Evolutionary conservation across 345 rosid species (phyloP).

Genomic region (Ceriops decandra): DNA sequence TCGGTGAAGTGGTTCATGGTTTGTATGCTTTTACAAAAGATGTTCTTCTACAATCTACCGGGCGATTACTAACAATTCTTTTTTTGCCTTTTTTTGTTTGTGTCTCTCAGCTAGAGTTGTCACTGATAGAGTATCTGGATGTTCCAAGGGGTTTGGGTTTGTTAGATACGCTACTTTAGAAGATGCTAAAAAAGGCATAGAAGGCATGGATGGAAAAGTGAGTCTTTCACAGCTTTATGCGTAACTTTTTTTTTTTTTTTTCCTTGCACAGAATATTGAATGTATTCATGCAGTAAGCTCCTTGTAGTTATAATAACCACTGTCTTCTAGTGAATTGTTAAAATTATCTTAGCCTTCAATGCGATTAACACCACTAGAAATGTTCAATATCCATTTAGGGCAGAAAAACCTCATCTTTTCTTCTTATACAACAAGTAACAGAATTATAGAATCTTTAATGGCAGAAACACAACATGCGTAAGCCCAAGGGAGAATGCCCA

Average conservation of each 20-base stretch:
- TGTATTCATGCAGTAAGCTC: background rate
- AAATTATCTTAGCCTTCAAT: too few species aligned
- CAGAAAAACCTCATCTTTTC: too few species aligned
- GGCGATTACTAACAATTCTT: slow-evolving; percentile 1
- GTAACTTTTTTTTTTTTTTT: background rate
- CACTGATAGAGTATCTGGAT: slow-evolving; percentile 71
- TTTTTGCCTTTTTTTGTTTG: slow-evolving; percentile 7
- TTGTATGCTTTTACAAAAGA: slow-evolving; percentile 2
- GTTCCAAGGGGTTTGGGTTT: slow-evolving; percentile 93
- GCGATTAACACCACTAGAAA: too few species aligned
- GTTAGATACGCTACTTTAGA: slow-evolving; percentile 68
- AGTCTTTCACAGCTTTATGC: background rate
- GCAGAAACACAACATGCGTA: too few species aligned
- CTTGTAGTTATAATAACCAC: background rate
- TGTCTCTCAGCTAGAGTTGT: slow-evolving; percentile 63
- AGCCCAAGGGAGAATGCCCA: too few species aligned
- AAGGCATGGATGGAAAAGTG: slow-evolving; percentile 95
- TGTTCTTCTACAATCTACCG: background rate
- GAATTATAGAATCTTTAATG: too few species aligned
- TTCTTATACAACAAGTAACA: too few species aligned
- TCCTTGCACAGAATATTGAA: background rate
- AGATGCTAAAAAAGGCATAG: slow-evolving; percentile 78
- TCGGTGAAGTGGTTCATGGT: slow-evolving; percentile 85
- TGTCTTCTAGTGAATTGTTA: too few species aligned
- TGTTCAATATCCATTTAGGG: too few species aligned